phyloP scores from a whole-genome alignment of 2,329 filamentous ascomycete species.

The Hysterium pulicare region DNA sequence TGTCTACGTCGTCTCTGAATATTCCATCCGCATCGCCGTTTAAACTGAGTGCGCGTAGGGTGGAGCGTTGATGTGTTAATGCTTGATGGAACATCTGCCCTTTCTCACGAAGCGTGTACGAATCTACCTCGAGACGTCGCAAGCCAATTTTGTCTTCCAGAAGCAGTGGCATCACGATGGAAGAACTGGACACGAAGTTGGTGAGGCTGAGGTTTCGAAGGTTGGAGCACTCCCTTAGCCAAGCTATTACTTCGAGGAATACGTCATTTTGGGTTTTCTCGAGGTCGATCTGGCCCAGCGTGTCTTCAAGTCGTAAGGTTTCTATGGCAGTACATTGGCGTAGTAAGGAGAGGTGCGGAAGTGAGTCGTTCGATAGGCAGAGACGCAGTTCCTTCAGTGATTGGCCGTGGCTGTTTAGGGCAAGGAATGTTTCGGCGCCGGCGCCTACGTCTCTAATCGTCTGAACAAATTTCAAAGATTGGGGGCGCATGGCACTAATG shows the following conservation, averaged over 20 bases:
- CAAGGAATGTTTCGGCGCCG: conserved; percentile 52
- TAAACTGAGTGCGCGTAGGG: conserved; percentile 46
- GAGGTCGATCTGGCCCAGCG: conserved; percentile 43
- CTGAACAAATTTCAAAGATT: conserved; percentile 58
- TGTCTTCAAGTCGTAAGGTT: conserved; percentile 49
- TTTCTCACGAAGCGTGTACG: conserved; percentile 46
- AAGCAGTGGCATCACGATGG: conserved; percentile 51
- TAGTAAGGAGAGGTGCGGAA: conserved; percentile 49
- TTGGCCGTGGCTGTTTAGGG: conserved; percentile 51
- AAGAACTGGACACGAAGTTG: conserved; percentile 51
- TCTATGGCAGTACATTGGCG: conserved; percentile 49
- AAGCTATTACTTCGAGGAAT: conserved; percentile 50
- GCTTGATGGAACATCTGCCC: conserved; percentile 52
- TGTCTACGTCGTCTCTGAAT: conserved; percentile 47
- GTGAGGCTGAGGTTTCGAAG: conserved; percentile 52
- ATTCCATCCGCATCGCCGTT: conserved; percentile 47
- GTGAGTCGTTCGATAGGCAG: conserved; percentile 47
- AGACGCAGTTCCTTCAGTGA: conserved; percentile 56
- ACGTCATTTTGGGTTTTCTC: conserved; percentile 53
- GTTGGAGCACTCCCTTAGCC: conserved; percentile 53
- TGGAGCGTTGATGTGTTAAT: conserved; percentile 51
- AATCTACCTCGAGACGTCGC: conserved; percentile 47
- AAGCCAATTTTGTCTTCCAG: conserved; percentile 48
- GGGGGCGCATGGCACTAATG: conserved; percentile 52
- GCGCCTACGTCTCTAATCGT: conserved; percentile 56